Percentiles rank a stretch among this genome's conserved stretches.
Evolutionary conservation across 129 eudicot species (phyloP).

Genomic region (Mikania micrantha): DNA sequence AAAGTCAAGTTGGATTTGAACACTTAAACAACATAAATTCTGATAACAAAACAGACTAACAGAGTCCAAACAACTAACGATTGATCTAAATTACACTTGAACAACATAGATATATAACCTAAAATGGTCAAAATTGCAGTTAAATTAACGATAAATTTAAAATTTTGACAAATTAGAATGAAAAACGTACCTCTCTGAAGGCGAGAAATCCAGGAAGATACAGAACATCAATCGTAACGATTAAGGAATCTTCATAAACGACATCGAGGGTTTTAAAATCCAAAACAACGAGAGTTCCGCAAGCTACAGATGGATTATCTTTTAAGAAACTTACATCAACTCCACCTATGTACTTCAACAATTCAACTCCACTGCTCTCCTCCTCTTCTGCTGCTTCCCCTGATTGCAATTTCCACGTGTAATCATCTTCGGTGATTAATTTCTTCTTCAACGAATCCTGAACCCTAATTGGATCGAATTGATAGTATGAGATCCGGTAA

Average conservation of each 20-base stretch:
- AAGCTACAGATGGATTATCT: constrained; percentile 62
- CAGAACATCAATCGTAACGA: constrained; percentile 54
- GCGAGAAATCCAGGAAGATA: constrained; percentile 92
- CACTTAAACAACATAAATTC: no score
- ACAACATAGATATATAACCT: neutral
- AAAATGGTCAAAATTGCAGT: neutral
- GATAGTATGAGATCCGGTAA: constrained; percentile 6
- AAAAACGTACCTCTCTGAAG: constrained; percentile 69
- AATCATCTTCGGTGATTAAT: constrained; percentile 52
- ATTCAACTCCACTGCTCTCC: constrained; percentile 22
- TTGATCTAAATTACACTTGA: neutral
- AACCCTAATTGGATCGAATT: constrained; percentile 38
- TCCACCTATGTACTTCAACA: constrained; percentile 77
- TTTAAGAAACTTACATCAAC: constrained; percentile 85
- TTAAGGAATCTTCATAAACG: constrained; percentile 56
- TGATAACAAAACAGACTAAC: neutral
- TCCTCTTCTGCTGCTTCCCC: constrained; percentile 24
- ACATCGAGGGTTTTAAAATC: constrained; percentile 52
- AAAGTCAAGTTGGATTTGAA: neutral
- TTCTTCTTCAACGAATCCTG: constrained; percentile 58
- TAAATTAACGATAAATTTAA: neutral
- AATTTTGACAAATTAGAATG: neutral
- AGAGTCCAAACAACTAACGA: constrained; percentile 1
- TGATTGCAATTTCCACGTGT: constrained; percentile 62
- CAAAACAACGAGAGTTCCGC: constrained; percentile 78